Base-by-base conservation (phyloP, 106 monocot genomes). In the Alisma plantagoaquatica region DNA sequence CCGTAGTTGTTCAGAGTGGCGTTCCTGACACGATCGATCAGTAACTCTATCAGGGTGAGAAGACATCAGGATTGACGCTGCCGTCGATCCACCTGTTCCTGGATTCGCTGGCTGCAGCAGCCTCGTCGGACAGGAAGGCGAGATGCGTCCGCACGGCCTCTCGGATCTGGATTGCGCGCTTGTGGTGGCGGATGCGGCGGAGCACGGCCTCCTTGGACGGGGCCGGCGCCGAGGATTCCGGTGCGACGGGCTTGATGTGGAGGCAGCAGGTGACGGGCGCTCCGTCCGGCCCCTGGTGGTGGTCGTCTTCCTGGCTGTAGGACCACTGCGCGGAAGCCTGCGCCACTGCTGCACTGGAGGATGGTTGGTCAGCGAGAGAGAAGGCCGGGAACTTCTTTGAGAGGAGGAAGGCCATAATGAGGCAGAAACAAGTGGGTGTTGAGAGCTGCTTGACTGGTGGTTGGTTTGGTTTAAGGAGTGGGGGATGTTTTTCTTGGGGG, bases 181-280 rank as follows among this genome's bases (percentile, higher is more conserved):
- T 33, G 19, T 22, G 27, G 23, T 23, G 33, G 1, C 56, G 56
- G 23, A 56, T 23, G 20, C 56, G 56, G 38, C 33, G 56, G 56
- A 56, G 56, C 38, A 56, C 21, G 32, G 17, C 32, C 4, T 56
- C 35, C 56, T 33, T 56, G 33, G 20, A 21, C 56, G 41, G 38
- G 2, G 56, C n/a, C n/a, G 15, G 25, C 25, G 21, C 54, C 28
- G 31, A 18, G 3, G 16, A 29, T 24, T 0, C 23, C 27, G 15
- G 16, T 41, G 15, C 35, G 38, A 23, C 15, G 2, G 31, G 4
- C 10, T 41, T 33, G 21, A 56, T 12, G 33, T 23, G 23, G 38
- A 56, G 56, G 35, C 21, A 24, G 32, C 33, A 38, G 20, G 56
- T 33, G 19, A 56, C 56, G 22, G 38, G n/a, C n/a, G n/a, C n/a